Evolutionary conservation across 768 basidiomycete genomes (phyloP).

Genomic region (Psilocybe cubensis): DNA sequence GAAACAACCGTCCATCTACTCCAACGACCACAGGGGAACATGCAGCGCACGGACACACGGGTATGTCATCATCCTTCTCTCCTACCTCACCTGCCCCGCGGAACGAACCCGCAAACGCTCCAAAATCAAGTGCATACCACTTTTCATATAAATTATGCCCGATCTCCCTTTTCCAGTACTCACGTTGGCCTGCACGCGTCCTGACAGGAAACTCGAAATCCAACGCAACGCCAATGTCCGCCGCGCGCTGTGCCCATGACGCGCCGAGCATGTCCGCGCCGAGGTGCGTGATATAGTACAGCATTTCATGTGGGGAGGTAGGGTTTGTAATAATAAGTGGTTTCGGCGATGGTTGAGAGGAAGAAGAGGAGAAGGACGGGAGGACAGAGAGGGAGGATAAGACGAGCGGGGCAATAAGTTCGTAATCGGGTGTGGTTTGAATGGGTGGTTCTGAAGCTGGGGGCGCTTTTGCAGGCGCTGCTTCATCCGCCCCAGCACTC

Average conservation of each 20-base stretch:
- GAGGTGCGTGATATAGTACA: constrained; percentile 60
- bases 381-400: constrained; percentile 22
- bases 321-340: constrained; percentile 63
- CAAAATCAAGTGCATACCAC: constrained; percentile 64
- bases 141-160: constrained; percentile 77
- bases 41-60: constrained; percentile 54
- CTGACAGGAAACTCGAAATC: constrained; percentile 75
- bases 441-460: neutral
- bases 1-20: constrained; percentile 43
- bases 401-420: too few species aligned
- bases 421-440: constrained; percentile 4
- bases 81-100: constrained; percentile 18
- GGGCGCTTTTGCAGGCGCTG: too few species aligned
- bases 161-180: constrained; percentile 43
- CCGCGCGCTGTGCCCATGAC: constrained; percentile 70
- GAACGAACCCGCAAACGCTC: constrained; percentile 47
- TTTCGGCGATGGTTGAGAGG: constrained; percentile 54
- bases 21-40: constrained; percentile 50
- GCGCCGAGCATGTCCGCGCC: constrained; percentile 82
- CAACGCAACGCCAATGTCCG: constrained; percentile 72
- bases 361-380: constrained; percentile 65
- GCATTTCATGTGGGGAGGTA: constrained; percentile 74
- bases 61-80: neutral
- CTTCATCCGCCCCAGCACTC: too few species aligned
- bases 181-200: neutral